Evolutionary conservation across 2,329 filamentous ascomycete genomes (phyloP), one percentile per base, ranked within the genome.

Genomic region (Clonostachys rhizophaga): DNA sequence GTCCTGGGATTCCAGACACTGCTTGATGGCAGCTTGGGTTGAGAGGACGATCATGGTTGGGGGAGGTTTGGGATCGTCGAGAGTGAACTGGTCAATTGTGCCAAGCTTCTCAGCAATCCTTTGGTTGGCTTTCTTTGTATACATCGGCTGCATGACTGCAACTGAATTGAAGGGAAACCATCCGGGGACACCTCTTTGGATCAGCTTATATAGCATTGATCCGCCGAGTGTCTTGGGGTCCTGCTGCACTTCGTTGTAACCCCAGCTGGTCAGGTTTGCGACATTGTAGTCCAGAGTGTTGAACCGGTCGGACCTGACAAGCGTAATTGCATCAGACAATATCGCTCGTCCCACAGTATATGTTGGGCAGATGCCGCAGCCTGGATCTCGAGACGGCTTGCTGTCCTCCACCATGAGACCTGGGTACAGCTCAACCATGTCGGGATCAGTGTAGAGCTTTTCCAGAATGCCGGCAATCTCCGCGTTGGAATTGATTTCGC

Each of bases 341-440:
- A 84, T 72, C 37, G 78, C 77, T 42, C 75, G 69, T 2, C 74
- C 75, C 8, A 78, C 70, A 0, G 78, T 78, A 56, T 75, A 81
- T 0, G 72, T 74, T 1, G 71, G 72, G 45, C 71, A 72, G 17
- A 79, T 68, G 16, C 78, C 78, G 45, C 70, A 73, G 3, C 79
- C 78, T 1, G 79, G 70, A 40, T 68, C 62, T 48, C 74, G 72
- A 1, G 68, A 65, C 1, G 70, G 67, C 57, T 83, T 82, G 33
- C 69, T 66, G 45, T 80, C 73, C 57, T 84, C 81, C n/a, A 78
- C 68, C 50, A 87, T 76, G 2, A 88, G 64, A 10, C 85, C 85
- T 1, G 84, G 84, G 56, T 88, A 88, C 6, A 88, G 69, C 57
- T 89, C 85, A 12, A 89, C 80, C 58, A 77, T 78, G 52, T 86